These are phyloP conservation scores for Spergularia azorica DNA, from an alignment of 179 eudicot genomes.

Conservation along the genomic window DNA sequence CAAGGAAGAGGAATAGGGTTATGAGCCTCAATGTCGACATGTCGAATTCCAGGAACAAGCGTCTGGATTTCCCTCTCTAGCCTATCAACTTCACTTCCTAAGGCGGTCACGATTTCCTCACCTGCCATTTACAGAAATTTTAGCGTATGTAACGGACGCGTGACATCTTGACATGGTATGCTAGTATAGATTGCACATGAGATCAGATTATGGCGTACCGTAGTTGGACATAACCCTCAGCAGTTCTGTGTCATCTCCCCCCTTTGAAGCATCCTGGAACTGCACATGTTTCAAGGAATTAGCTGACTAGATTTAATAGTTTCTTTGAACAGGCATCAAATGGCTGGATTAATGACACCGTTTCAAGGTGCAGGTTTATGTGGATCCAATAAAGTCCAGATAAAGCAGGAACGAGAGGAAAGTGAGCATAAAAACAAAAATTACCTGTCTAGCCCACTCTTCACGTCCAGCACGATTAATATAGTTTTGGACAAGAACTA, in stretches of 20 bases:
- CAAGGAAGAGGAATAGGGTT: slow-evolving; percentile 59
- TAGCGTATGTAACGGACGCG: background rate
- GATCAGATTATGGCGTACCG: slow-evolving; percentile 42
- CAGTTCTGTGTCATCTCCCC: slow-evolving; percentile 58
- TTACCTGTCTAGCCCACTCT: slow-evolving; percentile 86
- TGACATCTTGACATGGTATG: background rate
- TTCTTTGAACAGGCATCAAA: background rate
- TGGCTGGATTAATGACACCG: too few species aligned
- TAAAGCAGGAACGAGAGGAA: background rate
- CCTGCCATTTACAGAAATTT: slow-evolving; percentile 40
- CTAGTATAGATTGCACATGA: background rate
- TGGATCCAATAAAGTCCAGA: background rate
- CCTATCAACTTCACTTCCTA: slow-evolving; percentile 97
- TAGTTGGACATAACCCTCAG: slow-evolving; percentile 83
- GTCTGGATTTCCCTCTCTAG: slow-evolving; percentile 86
- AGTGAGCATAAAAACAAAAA: background rate
- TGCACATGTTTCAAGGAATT: slow-evolving; percentile 32
- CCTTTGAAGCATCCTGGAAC: slow-evolving; percentile 85
- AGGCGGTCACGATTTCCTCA: slow-evolving; percentile 92
- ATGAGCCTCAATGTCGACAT: slow-evolving; percentile 97
- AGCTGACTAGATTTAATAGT: background rate
- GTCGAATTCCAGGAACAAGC: slow-evolving; percentile 93
- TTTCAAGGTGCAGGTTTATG: too few species aligned
- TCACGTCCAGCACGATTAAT: slow-evolving; percentile 69
- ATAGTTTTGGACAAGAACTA: slow-evolving; percentile 79